Evolutionary conservation across 2,329 filamentous ascomycete genomes (phyloP).

Genomic region (Epichloe hybrida): DNA sequence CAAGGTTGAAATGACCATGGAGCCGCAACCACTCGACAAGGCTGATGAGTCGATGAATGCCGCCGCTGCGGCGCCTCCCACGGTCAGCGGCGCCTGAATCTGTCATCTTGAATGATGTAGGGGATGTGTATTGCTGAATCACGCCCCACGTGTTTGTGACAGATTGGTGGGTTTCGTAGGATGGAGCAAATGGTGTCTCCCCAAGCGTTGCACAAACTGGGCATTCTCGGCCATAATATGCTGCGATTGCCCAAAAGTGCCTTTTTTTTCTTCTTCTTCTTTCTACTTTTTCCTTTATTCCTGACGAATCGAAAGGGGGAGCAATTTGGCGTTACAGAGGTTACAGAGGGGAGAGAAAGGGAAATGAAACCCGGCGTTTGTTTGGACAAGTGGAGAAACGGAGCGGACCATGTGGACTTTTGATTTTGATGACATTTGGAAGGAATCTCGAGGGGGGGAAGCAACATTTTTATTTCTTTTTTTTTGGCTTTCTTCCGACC

Average conservation of each 20-base stretch:
- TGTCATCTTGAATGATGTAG: conserved; percentile 9
- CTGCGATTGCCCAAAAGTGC: background rate
- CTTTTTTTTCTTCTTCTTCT: background rate
- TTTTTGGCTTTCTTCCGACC: too few relatives aligned
- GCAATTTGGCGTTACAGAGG: background rate
- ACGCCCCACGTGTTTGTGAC: background rate
- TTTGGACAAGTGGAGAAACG: conserved; percentile 1
- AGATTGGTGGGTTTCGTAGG: background rate
- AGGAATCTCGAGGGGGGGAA: background rate
- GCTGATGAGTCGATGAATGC: conserved; percentile 11
- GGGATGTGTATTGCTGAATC: background rate
- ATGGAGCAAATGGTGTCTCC: background rate
- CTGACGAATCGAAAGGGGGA: background rate
- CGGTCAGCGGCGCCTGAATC: conserved; percentile 14
- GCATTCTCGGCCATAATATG: too few relatives aligned
- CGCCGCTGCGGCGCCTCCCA: conserved; percentile 4
- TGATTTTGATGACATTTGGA: background rate
- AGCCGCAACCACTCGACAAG: conserved; percentile 17
- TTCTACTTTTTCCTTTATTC: background rate
- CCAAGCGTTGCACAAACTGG: too few relatives aligned
- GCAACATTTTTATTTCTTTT: background rate
- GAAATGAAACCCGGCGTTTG: conserved; percentile 1
- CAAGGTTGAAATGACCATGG: conserved; percentile 22
- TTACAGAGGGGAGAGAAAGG: background rate
- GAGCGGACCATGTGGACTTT: background rate